These are phyloP conservation scores for Penicillium sp. DNA, from an alignment of 2,329 filamentous ascomycete genomes.

Conservation along the genomic window DNA sequence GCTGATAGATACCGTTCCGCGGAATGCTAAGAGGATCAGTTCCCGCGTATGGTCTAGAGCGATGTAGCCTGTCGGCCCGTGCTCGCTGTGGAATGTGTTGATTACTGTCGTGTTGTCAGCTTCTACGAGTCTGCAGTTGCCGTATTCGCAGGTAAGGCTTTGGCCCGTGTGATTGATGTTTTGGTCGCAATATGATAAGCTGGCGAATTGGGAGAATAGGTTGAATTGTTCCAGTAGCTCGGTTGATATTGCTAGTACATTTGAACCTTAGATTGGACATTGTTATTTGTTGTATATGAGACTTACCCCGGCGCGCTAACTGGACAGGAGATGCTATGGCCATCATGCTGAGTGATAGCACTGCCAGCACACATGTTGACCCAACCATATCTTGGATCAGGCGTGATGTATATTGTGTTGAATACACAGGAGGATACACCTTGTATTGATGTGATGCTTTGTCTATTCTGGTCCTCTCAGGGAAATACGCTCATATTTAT, in stretches of 20 bases:
- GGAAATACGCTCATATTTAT: background rate
- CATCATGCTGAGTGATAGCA: background rate
- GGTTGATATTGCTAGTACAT: background rate
- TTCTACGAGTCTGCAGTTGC: background rate
- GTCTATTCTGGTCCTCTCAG: background rate
- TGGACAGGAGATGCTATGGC: background rate
- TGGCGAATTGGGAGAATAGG: background rate
- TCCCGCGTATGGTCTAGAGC: background rate
- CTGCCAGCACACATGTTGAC: background rate
- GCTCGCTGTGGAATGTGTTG: background rate
- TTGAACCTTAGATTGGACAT: background rate
- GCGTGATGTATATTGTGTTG: background rate
- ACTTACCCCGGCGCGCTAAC: background rate
- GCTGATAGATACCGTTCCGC: background rate
- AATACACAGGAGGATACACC: background rate
- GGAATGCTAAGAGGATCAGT: background rate
- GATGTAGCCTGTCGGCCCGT: background rate
- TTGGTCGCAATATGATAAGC: background rate
- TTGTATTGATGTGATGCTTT: background rate
- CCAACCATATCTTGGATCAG: background rate
- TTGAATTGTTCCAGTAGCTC: background rate
- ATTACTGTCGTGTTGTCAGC: background rate
- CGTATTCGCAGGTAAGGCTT: background rate
- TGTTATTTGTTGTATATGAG: background rate
- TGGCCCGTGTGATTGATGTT: constrained; percentile 1